A percentile compares a stretch with the other conserved stretches of the same genome.
These are phyloP conservation scores for Papiliotrema terrestris DNA, from an alignment of 1,284 basidiomycete species.

Conservation along the genomic window DNA sequence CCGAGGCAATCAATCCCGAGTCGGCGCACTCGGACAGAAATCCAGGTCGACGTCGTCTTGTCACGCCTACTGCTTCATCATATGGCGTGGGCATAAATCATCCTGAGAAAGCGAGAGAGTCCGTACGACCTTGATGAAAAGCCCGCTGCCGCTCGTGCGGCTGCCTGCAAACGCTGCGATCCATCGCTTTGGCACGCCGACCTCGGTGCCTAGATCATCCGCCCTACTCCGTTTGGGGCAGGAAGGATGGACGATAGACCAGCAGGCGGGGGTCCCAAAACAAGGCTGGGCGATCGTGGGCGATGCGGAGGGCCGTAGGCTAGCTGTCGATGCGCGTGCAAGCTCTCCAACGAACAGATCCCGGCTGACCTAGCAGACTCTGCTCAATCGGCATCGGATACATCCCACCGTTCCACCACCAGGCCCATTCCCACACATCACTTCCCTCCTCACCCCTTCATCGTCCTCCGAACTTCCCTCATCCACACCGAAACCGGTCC, in stretches of 20 bases:
- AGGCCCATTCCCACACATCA: conserved; percentile 71
- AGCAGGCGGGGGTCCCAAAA: neutral
- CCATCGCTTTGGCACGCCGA: conserved; percentile 32
- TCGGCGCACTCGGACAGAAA: too few relatives aligned
- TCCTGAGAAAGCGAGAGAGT: neutral
- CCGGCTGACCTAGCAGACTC: conserved; percentile 52
- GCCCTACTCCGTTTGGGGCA: conserved; percentile 51
- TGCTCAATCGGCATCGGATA: conserved; percentile 66
- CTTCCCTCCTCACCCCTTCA: conserved; percentile 15
- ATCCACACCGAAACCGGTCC: conserved; percentile 57
- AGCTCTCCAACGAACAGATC: neutral
- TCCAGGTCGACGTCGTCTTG: too few relatives aligned
- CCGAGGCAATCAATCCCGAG: too few relatives aligned
- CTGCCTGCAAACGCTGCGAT: conserved; percentile 32
- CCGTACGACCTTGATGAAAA: conserved; percentile 2
- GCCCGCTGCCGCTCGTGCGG: conserved; percentile 31
- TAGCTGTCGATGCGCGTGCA: conserved; percentile 59
- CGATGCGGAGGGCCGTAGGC: conserved; percentile 55
- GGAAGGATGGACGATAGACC: conserved; percentile 58
- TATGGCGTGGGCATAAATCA: too few relatives aligned
- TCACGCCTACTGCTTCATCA: too few relatives aligned
- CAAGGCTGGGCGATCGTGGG: conserved; percentile 67
- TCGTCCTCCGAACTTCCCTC: conserved; percentile 5
- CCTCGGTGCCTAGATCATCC: conserved; percentile 13
- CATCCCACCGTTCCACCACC: conserved; percentile 57